Conservation (phyloP, 495 filamentous ascomycete genomes). For the Talaromyces wortmannii region DNA sequence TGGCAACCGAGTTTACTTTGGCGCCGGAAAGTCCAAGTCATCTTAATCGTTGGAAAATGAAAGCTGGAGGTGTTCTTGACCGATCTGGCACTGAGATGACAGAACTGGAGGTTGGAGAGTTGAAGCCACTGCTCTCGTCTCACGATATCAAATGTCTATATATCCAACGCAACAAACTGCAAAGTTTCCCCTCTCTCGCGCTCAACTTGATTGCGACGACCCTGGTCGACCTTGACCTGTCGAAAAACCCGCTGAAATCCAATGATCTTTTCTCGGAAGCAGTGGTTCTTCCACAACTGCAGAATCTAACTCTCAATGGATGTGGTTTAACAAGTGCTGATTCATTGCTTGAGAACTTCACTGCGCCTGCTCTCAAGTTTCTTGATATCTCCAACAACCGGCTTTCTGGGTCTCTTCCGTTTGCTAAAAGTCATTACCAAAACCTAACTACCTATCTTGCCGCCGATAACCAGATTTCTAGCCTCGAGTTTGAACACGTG, state of each 20-base stretch:
- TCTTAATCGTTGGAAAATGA: constrained; percentile 50
- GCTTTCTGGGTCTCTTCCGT: constrained; percentile 56
- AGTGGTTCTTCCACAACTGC: constrained; percentile 64
- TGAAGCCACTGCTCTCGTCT: constrained; percentile 32
- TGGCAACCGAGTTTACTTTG: constrained; percentile 37
- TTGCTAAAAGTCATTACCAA: constrained; percentile 52
- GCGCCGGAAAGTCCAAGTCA: constrained; percentile 31
- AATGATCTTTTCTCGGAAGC: constrained; percentile 48
- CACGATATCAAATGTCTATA: constrained; percentile 51
- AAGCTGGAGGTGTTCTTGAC: constrained; percentile 66
- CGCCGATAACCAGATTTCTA: constrained; percentile 67
- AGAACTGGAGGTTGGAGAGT: constrained; percentile 33
- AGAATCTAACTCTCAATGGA: constrained; percentile 63
- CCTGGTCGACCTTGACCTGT: constrained; percentile 69
- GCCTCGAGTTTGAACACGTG: constrained; percentile 65
- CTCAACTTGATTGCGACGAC: constrained; percentile 60
- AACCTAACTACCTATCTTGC: constrained; percentile 58
- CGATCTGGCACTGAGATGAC: constrained; percentile 58
- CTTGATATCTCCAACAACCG: constrained; percentile 78
- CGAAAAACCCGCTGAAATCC: constrained; percentile 68
- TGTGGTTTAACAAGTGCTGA: constrained; percentile 62
- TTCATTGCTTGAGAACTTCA: constrained; percentile 54
- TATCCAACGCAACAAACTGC: constrained; percentile 71
- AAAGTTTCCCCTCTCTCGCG: constrained; percentile 54
- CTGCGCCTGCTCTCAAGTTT: constrained; percentile 63